Percentiles rank a stretch among this genome's conserved stretches.
These are phyloP conservation scores for Lipomyces orientalis DNA, from an alignment of 805 yeast genomes.

Conservation along the genomic window DNA sequence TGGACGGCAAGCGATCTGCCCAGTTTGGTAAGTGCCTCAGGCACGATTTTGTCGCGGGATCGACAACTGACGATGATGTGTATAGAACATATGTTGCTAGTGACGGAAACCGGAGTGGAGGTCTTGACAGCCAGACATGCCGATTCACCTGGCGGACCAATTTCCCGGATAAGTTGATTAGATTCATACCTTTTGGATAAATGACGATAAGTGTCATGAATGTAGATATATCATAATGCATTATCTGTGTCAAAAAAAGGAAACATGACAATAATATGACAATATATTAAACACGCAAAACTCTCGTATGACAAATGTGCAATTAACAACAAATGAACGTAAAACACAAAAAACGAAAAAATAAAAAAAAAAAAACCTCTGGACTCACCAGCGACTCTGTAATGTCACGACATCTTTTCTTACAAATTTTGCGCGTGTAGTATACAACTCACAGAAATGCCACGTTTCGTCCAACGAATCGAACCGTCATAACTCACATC, in stretches of 20 bases:
- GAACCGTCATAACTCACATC: background rate
- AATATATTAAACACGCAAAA: background rate
- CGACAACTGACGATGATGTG: background rate
- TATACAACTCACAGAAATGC: slow-evolving; percentile 1
- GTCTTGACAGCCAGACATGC: slow-evolving; percentile 81
- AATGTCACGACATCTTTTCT: background rate
- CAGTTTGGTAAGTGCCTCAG: slow-evolving; percentile 63
- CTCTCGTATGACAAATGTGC: background rate
- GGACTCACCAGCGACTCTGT: background rate
- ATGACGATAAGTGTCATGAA: background rate
- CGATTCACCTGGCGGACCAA: slow-evolving; percentile 88
- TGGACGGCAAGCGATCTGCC: slow-evolving; percentile 88
- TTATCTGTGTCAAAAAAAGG: background rate
- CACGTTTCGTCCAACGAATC: background rate
- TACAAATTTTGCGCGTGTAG: background rate
- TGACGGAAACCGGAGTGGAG: slow-evolving; percentile 93
- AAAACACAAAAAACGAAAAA: background rate
- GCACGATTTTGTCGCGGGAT: background rate
- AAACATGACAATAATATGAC: background rate
- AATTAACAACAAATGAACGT: background rate
- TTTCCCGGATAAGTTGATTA: slow-evolving; percentile 31
- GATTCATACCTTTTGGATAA: background rate
- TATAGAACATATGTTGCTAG: slow-evolving; percentile 78
- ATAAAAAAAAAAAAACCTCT: background rate
- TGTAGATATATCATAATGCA: background rate